phyloP scores from a whole-genome alignment of 2,329 filamentous ascomycete species.

The Botryotinia globosa region DNA sequence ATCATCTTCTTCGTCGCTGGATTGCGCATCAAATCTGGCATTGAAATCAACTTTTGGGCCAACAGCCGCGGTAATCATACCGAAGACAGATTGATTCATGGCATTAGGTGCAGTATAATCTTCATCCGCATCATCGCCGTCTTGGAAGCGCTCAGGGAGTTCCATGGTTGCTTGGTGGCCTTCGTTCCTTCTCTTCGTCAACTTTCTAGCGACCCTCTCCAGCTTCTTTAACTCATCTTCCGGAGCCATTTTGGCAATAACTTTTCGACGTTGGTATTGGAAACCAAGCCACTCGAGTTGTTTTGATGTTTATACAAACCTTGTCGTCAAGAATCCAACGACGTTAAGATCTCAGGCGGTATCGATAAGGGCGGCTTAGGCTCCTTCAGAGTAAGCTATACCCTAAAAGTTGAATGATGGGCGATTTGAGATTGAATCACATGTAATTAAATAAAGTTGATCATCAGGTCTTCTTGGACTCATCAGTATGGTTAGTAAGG shows the following conservation, averaged over 20 bases:
- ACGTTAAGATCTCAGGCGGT: slow-evolving; percentile 1
- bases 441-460: slow-evolving; percentile 1
- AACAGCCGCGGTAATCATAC: slow-evolving; percentile 84
- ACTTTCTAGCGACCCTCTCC: slow-evolving; percentile 43
- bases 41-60: slow-evolving; percentile 81
- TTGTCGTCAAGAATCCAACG: neutral
- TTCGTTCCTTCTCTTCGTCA: slow-evolving; percentile 44
- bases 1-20: slow-evolving; percentile 64
- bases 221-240: slow-evolving; percentile 44
- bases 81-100: slow-evolving; percentile 93
- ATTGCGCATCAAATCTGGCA: slow-evolving; percentile 72
- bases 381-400: slow-evolving; percentile 2
- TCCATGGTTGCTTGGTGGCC: slow-evolving; percentile 46
- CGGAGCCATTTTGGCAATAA: slow-evolving; percentile 34
- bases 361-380: slow-evolving; percentile 19
- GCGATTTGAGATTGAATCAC: neutral
- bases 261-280: neutral
- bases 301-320: slow-evolving; percentile 7
- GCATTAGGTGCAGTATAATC: slow-evolving; percentile 58
- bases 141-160: slow-evolving; percentile 56
- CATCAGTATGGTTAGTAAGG: neutral
- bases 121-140: slow-evolving; percentile 57
- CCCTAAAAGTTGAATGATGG: slow-evolving; percentile 1
- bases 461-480: neutral
- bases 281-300: neutral